Base-by-base conservation (phyloP, 2,329 filamentous ascomycete genomes). In the Phyllosticta citribraziliensis region DNA sequence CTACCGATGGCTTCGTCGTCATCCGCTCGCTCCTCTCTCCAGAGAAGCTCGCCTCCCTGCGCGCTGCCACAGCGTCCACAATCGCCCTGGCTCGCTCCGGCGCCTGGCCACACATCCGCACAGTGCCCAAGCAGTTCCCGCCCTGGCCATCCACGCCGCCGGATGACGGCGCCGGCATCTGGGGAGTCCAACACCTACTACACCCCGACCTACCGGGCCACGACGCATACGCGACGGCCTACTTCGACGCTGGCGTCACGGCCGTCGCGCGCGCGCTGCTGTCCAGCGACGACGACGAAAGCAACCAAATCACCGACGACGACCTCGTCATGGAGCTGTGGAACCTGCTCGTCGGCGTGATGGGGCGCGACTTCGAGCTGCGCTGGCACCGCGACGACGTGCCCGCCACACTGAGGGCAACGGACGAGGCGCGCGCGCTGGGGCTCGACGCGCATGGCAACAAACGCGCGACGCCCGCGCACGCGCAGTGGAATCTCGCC, bases 351-450 rank as follows among this genome's bases (percentile, higher is more conserved):
- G 85, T 95, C 14, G 79, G 88, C 5, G 91, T 91, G 0, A 84
- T 85, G 50, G 19, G 3, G 17, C 66, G 70, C 2, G 84, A 87
- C 65, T 96, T 93, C 68, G 84, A 84, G 68, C 80, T 96, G 56
- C 78, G 87, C 56, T 96, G 91, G 91, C 91, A 96, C 71, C 79
- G 91, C 33, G 91, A 96, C 70, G 90, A 95, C 69, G 86, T 96
- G 55, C 79, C 85, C 2, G 80, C 85, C 19, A 5, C 6, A 17
- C 40, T 47, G 4, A 14, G n/a, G 17, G 40, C 40, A 14, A 17
- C 40, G 40, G 40, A 8, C n/a, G 78, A 80, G 0, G 88, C 86
- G 0, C 12, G 14, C 6, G 40, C 40, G 14, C 40, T 47, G 14
- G 80, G 78, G 0, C 70, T 83, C 0, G 85, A 86, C 20, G 85